These are phyloP conservation scores for Lactarius trivialis DNA, from an alignment of 768 basidiomycete genomes.

Conservation along the genomic window DNA sequence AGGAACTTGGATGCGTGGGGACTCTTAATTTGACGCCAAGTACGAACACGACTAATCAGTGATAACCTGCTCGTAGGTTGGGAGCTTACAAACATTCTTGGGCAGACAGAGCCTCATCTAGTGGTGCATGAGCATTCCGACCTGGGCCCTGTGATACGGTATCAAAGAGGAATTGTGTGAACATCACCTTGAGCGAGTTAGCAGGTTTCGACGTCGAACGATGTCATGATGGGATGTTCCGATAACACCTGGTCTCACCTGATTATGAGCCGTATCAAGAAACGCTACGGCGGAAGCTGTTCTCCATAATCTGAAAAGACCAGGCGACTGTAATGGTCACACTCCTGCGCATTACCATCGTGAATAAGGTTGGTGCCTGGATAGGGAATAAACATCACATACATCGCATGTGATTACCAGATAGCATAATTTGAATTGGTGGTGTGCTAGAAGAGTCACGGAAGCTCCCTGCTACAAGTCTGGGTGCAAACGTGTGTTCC, in stretches of 20 bases:
- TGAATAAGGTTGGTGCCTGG: not conserved
- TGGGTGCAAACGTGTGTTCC: too few relatives aligned
- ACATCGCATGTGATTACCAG: not conserved
- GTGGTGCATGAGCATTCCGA: not conserved
- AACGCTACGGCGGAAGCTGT: not conserved
- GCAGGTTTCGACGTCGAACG: not conserved
- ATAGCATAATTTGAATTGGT: not conserved
- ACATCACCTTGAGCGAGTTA: not conserved
- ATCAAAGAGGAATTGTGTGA: not conserved
- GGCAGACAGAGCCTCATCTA: too few relatives aligned
- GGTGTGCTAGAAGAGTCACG: not conserved
- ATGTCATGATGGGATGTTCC: not conserved
- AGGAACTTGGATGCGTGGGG: not conserved
- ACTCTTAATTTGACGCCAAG: not conserved
- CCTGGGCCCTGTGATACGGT: not conserved
- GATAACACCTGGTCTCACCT: not conserved
- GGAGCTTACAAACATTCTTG: not conserved
- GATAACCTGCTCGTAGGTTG: not conserved
- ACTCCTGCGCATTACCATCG: not conserved
- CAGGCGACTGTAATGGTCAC: not conserved
- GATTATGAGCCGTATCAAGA: not conserved
- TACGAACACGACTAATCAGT: not conserved
- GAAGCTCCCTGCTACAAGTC: too few relatives aligned
- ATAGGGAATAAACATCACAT: not conserved
- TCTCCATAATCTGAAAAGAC: not conserved